Conservation (phyloP, 768 basidiomycete genomes). For the Cystobasidium tubakii region DNA sequence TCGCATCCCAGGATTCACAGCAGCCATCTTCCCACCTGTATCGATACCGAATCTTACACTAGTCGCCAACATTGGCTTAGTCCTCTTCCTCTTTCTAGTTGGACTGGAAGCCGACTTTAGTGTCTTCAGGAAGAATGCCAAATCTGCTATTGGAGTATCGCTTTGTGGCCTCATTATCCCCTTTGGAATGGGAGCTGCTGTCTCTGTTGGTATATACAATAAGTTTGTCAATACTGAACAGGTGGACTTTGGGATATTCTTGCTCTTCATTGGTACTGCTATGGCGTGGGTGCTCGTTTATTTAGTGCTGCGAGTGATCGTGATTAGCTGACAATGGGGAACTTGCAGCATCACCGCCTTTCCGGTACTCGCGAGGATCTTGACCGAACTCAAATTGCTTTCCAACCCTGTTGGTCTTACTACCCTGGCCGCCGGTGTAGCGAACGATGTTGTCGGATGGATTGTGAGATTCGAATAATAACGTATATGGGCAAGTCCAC, state of each 20-base stretch:
- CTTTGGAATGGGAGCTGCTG: conserved; percentile 70
- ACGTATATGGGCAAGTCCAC: no score
- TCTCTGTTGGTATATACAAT: conserved; percentile 67
- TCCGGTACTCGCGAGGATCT: conserved; percentile 60
- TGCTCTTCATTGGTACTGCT: conserved; percentile 78
- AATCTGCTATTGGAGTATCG: conserved; percentile 59
- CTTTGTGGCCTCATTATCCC: conserved; percentile 67
- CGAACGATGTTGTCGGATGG: conserved; percentile 56
- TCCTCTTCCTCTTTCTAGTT: conserved; percentile 60
- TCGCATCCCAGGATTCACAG: conserved; percentile 69
- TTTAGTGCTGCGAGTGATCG: background rate
- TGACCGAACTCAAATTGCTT: conserved; percentile 73
- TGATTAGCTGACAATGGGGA: background rate
- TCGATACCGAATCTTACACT: conserved; percentile 65
- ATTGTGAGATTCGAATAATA: conserved; percentile 25
- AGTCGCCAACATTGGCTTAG: conserved; percentile 63
- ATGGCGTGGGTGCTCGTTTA: conserved; percentile 52
- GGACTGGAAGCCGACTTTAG: conserved; percentile 75
- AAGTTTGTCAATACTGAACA: conserved; percentile 53
- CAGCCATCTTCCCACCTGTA: conserved; percentile 69
- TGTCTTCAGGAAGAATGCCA: conserved; percentile 62
- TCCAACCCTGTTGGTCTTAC: conserved; percentile 79
- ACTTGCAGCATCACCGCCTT: conserved; percentile 53
- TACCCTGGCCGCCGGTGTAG: conserved; percentile 75
- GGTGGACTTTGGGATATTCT: conserved; percentile 71